These are phyloP conservation scores for Huntiella decipiens DNA, from an alignment of 2,329 filamentous ascomycete genomes.

Conservation along the genomic window DNA sequence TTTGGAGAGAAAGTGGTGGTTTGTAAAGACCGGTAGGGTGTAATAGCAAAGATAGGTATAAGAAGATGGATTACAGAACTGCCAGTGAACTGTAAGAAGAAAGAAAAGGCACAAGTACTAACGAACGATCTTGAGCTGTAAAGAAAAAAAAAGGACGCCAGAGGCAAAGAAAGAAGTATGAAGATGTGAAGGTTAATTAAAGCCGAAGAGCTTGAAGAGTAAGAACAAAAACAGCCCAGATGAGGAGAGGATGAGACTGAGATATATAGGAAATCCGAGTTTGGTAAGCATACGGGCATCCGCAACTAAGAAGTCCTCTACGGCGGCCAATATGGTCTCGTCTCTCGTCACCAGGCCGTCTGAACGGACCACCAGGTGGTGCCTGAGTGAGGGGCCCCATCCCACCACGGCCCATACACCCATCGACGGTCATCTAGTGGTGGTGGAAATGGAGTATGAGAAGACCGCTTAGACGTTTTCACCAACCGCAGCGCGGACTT, in stretches of 20 bases:
- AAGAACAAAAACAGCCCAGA: slow-evolving; percentile 8
- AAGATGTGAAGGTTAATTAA: not conserved
- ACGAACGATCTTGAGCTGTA: slow-evolving; percentile 8
- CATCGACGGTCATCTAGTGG: too few relatives aligned
- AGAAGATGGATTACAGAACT: slow-evolving; percentile 16
- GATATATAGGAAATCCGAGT: slow-evolving; percentile 5
- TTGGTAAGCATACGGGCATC: not conserved
- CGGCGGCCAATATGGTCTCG: too few relatives aligned
- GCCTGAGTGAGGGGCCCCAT: too few relatives aligned
- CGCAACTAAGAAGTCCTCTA: too few relatives aligned
- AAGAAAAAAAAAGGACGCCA: slow-evolving; percentile 10
- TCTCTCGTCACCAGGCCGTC: too few relatives aligned
- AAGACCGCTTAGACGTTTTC: too few relatives aligned
- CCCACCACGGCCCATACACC: too few relatives aligned
- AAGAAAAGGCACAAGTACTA: slow-evolving; percentile 13
- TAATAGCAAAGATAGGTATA: slow-evolving; percentile 9
- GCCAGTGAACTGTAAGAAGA: slow-evolving; percentile 11
- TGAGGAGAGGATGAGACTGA: not conserved
- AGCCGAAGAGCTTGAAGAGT: slow-evolving; percentile 14
- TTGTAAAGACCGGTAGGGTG: slow-evolving; percentile 7
- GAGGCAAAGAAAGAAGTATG: slow-evolving; percentile 8
- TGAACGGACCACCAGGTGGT: too few relatives aligned
- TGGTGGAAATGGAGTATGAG: too few relatives aligned
- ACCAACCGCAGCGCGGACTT: too few relatives aligned
- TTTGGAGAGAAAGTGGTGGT: slow-evolving; percentile 13